These are phyloP conservation scores for Pseudocercospora fuligena DNA, from an alignment of 2,329 filamentous ascomycete genomes.

Conservation along the genomic window DNA sequence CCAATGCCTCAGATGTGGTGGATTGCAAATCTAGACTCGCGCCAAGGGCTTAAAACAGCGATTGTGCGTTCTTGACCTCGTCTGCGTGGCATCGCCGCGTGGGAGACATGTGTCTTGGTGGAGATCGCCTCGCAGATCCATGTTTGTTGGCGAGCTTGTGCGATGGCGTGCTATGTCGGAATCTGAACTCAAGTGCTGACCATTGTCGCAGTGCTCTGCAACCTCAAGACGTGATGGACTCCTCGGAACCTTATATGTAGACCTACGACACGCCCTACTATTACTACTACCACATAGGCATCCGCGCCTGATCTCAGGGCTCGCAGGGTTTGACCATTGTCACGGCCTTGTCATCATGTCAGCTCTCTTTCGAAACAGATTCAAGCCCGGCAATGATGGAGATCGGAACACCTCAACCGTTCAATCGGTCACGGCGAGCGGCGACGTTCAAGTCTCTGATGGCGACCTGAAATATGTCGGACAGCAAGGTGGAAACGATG, in stretches of 20 bases:
- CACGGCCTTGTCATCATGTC: slow-evolving; percentile 14
- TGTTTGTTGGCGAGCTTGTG: background rate
- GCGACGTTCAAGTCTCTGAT: slow-evolving; percentile 33
- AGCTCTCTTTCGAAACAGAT: slow-evolving; percentile 20
- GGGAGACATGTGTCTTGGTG: slow-evolving; percentile 4
- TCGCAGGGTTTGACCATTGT: background rate
- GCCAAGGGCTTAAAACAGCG: background rate
- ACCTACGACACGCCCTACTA: background rate
- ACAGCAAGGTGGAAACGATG: slow-evolving; percentile 56
- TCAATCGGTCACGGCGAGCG: slow-evolving; percentile 22
- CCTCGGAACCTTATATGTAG: background rate
- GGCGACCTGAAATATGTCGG: slow-evolving; percentile 51
- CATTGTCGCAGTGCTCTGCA: background rate
- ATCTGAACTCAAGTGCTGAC: slow-evolving; percentile 10
- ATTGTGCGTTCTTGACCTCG: background rate
- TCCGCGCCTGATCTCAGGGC: background rate
- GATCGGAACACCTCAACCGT: slow-evolving; percentile 15
- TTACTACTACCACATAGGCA: background rate
- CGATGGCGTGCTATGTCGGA: slow-evolving; percentile 29
- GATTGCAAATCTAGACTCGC: background rate
- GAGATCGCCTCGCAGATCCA: background rate
- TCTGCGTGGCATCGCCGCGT: slow-evolving; percentile 2
- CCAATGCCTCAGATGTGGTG: background rate
- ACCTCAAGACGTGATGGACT: background rate
- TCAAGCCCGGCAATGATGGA: slow-evolving; percentile 16